Conservation (phyloP, 257 asterid genomes). For the Henckelia pumila region DNA sequence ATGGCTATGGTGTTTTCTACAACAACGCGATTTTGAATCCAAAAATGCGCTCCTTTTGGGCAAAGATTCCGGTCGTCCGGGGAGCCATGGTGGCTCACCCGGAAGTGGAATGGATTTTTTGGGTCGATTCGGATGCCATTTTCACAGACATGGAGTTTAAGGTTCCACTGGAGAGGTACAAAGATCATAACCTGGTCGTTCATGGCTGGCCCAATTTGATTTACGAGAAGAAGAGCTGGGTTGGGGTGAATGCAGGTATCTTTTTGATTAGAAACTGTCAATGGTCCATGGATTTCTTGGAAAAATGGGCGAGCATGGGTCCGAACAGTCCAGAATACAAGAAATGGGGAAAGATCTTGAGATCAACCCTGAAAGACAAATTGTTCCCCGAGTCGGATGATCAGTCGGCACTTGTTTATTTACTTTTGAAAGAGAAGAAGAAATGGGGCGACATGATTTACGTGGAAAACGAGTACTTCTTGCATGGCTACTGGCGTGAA, state of each 20-base stretch:
- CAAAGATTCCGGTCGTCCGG: conserved; percentile 53
- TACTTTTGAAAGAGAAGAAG: conserved; percentile 45
- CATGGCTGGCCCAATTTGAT: conserved; percentile 75
- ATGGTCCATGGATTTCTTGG: conserved; percentile 78
- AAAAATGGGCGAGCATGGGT: conserved; percentile 77
- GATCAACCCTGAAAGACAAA: conserved; percentile 58
- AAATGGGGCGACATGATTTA: conserved; percentile 68
- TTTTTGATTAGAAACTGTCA: conserved; percentile 70
- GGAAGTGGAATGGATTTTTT: conserved; percentile 67
- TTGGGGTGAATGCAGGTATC: conserved; percentile 65
- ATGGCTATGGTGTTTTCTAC: not conserved
- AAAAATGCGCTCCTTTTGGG: not conserved
- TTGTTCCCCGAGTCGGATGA: conserved; percentile 61
- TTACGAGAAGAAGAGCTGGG: conserved; percentile 70
- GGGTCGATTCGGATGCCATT: conserved; percentile 82
- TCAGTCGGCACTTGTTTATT: conserved; percentile 68
- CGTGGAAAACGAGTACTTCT: conserved; percentile 58
- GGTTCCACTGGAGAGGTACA: conserved; percentile 62
- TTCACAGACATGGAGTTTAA: conserved; percentile 81
- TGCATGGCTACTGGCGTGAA: conserved; percentile 77
- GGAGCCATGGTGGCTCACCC: conserved; percentile 88
- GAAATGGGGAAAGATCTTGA: conserved; percentile 50
- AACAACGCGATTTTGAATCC: conserved; percentile 1
- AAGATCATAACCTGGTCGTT: conserved; percentile 51
- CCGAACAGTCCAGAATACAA: conserved; percentile 57